Conservation (phyloP, 1,284 basidiomycete genomes). For the Athelia sp. region DNA sequence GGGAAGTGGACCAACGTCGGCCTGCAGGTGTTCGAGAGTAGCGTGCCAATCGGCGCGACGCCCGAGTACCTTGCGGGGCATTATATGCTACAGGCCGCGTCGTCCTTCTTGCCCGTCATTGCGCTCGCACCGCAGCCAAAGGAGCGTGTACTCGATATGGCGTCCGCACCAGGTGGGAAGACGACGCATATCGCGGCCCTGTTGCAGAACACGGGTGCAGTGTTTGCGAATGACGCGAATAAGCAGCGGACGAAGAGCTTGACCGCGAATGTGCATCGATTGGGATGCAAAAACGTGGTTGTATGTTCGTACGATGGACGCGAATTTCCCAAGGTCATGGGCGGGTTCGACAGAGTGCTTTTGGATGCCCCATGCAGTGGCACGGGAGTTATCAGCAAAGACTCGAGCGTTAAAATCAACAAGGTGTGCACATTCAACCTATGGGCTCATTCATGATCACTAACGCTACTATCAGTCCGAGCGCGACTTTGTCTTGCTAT, state of each 20-base stretch:
- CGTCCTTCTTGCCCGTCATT: conserved; percentile 98
- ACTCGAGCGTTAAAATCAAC: conserved; percentile 96
- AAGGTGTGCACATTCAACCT: conserved; percentile 59
- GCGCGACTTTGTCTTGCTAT: conserved; percentile 90
- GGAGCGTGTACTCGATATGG: conserved; percentile 98
- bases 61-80: conserved; percentile 99
- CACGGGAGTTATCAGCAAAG: conserved; percentile 98
- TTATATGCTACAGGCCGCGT: conserved; percentile 99
- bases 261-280: conserved; percentile 92
- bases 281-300: conserved; percentile 98
- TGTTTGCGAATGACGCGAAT: conserved; percentile 98
- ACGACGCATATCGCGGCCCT: conserved; percentile 95
- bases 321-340: conserved; percentile 99
- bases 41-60: conserved; percentile 94
- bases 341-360: conserved; percentile 95
- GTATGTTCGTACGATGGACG: conserved; percentile 97
- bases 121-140: conserved; percentile 90
- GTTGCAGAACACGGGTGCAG: conserved; percentile 94
- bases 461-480: conserved; percentile 59
- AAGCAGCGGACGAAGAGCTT: conserved; percentile 95
- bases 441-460: conserved; percentile 5
- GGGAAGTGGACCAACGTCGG: conserved; percentile 99
- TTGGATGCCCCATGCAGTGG: conserved; percentile 98
- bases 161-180: conserved; percentile 97
- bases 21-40: conserved; percentile 95